These are phyloP conservation scores for Strobilomyces echinocephalus DNA, from an alignment of 768 basidiomycete species.

Conservation along the genomic window DNA sequence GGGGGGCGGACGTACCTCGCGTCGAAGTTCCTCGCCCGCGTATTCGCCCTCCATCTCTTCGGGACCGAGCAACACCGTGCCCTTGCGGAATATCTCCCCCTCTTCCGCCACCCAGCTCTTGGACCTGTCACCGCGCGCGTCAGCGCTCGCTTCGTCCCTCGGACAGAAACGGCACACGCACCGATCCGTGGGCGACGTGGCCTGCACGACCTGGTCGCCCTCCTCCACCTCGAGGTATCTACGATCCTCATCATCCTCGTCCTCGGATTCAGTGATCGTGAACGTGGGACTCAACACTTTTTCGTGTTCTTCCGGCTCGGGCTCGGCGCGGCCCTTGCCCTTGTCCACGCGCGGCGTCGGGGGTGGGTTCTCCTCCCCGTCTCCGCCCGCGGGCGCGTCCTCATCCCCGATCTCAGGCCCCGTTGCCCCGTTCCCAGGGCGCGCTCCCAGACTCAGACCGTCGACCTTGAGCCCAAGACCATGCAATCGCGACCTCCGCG, in stretches of 20 bases:
- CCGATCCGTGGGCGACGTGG: constrained; percentile 43
- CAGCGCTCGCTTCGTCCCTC: not conserved
- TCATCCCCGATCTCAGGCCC: not conserved
- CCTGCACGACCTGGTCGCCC: constrained; percentile 26
- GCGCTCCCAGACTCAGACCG: constrained; percentile 17
- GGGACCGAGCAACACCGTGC: constrained; percentile 69
- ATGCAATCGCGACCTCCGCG: constrained; percentile 39
- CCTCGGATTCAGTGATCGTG: constrained; percentile 49
- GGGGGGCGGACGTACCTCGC: constrained; percentile 50
- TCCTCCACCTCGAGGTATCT: constrained; percentile 33
- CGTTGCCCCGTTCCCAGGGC: constrained; percentile 1
- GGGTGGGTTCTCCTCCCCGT: constrained; percentile 25
- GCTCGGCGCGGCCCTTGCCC: constrained; percentile 69
- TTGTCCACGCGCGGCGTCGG: constrained; percentile 70
- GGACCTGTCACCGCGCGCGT: constrained; percentile 41
- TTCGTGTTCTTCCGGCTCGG: constrained; percentile 63
- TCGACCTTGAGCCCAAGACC: constrained; percentile 43
- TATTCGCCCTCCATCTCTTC: constrained; percentile 90
- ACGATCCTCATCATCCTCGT: constrained; percentile 41
- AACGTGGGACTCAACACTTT: constrained; percentile 70
- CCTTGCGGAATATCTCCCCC: constrained; percentile 94
- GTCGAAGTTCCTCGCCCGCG: constrained; percentile 82
- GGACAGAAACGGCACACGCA: constrained; percentile 26
- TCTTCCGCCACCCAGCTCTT: constrained; percentile 88
- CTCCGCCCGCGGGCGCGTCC: constrained; percentile 5